phyloP scores from a whole-genome alignment of 208 protist species.

The Zelonia costaricensis region DNA sequence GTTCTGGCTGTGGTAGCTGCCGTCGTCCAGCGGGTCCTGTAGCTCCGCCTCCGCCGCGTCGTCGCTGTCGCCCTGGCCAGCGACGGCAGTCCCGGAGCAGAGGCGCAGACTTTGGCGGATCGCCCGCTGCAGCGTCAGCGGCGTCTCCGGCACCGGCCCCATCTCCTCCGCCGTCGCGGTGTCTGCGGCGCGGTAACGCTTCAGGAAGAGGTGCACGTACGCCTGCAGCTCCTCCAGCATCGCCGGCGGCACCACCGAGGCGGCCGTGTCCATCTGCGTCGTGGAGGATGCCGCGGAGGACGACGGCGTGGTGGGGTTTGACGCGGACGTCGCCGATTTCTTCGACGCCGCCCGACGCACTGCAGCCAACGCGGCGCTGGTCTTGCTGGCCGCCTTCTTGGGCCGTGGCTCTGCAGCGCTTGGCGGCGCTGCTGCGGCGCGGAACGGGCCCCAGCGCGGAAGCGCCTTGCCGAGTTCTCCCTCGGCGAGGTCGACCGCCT shows the following conservation, averaged over 20 bases:
- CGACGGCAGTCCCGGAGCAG: background rate
- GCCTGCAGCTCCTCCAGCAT: conserved; percentile 28
- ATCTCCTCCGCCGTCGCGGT: conserved; percentile 8
- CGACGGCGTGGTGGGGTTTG: background rate
- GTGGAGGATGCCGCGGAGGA: background rate
- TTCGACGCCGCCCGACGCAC: too few species aligned
- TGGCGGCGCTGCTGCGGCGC: background rate
- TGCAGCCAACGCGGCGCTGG: too few species aligned
- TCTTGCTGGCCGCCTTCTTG: too few species aligned
- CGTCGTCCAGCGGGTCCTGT: conserved; percentile 44
- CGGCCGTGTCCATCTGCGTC: background rate
- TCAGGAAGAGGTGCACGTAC: conserved; percentile 32
- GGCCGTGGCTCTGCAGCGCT: background rate
- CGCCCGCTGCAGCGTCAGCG: conserved; percentile 26
- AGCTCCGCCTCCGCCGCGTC: conserved; percentile 20
- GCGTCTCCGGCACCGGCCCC: conserved; percentile 22
- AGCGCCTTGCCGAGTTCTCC: conserved; percentile 11
- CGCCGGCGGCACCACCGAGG: conserved; percentile 3
- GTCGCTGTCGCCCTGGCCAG: background rate
- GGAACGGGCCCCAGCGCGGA: conserved; percentile 29
- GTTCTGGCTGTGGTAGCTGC: conserved; percentile 64
- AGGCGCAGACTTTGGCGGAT: conserved; percentile 19
- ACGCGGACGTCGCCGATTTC: background rate
- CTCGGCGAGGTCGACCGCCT: conserved; percentile 26
- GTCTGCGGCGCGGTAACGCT: conserved; percentile 24